A percentile compares a stretch with the other conserved stretches of the same genome.
These are phyloP conservation scores for Lathyrus oleraceus DNA, from an alignment of 306 rosid species.

Conservation along the genomic window DNA sequence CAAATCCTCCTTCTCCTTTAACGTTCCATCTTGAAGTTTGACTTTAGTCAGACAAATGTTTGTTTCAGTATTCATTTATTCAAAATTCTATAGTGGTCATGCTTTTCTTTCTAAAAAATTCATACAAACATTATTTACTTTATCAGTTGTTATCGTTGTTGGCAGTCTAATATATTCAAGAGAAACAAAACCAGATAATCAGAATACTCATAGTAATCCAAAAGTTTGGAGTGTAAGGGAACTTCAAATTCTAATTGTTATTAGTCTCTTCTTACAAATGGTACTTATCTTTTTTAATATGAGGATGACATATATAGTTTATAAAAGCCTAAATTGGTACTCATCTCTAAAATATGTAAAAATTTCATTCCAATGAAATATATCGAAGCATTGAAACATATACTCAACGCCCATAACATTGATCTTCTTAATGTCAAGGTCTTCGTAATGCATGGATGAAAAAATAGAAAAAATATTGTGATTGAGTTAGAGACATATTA, in stretches of 20 bases:
- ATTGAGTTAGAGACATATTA: too few relatives aligned
- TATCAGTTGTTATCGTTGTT: background rate
- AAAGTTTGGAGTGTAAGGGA: conserved; percentile 38
- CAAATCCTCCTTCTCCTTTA: too few relatives aligned
- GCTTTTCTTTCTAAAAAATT: background rate
- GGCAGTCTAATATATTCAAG: conserved; percentile 9
- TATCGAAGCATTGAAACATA: too few relatives aligned
- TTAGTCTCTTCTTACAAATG: conserved; percentile 38
- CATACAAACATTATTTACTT: background rate
- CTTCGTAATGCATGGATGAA: too few relatives aligned
- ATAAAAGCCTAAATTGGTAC: background rate
- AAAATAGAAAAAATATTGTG: too few relatives aligned
- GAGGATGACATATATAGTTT: conserved; percentile 19
- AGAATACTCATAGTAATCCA: background rate
- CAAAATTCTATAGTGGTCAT: background rate
- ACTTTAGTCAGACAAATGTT: background rate
- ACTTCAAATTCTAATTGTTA: conserved; percentile 25
- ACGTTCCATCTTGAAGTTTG: too few relatives aligned
- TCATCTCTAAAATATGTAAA: too few relatives aligned
- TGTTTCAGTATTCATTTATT: background rate
- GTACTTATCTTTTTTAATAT: conserved; percentile 30
- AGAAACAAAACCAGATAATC: too few relatives aligned
- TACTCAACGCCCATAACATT: too few relatives aligned
- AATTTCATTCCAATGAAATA: too few relatives aligned
- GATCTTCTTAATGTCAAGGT: too few relatives aligned